Percentiles rank a stretch among this genome's conserved stretches.
phyloP scores from a whole-genome alignment of 306 rosid species.

The Cucurbita argyrosperma region DNA sequence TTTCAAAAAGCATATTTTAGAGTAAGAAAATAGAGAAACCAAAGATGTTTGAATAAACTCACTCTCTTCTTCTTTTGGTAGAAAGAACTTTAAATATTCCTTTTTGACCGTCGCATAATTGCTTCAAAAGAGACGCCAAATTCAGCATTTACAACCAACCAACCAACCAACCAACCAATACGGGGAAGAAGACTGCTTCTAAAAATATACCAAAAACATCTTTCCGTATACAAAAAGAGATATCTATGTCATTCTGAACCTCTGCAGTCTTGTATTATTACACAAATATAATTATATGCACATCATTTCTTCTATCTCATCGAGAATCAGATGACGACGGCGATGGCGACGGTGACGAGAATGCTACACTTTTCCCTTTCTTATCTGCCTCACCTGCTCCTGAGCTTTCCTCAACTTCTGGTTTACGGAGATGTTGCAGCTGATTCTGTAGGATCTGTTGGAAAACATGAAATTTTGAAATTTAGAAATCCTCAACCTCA shows the following conservation, averaged over 20 bases:
- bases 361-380: slow-evolving; percentile 37
- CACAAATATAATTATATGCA: neutral
- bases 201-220: neutral
- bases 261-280: slow-evolving; percentile 4
- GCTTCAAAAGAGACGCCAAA: neutral
- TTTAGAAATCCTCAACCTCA: neutral
- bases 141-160: neutral
- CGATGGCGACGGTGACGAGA: neutral
- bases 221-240: slow-evolving; percentile 3
- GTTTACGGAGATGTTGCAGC: slow-evolving; percentile 38
- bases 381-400: slow-evolving; percentile 17
- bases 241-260: neutral
- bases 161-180: neutral
- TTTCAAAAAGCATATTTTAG: too few relatives aligned
- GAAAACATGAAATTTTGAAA: neutral
- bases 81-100: neutral
- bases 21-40: neutral
- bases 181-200: slow-evolving; percentile 1
- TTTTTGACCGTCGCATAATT: neutral
- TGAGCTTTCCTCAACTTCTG: slow-evolving; percentile 15
- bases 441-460: slow-evolving; percentile 52
- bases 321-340: slow-evolving; percentile 8
- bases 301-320: neutral
- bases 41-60: neutral
- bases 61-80: neutral